Percentiles rank a stretch among this genome's conserved stretches.
phyloP scores from a whole-genome alignment of 371 early-diverging fungal genomes.

The Neoconidiobolus thromboides region DNA sequence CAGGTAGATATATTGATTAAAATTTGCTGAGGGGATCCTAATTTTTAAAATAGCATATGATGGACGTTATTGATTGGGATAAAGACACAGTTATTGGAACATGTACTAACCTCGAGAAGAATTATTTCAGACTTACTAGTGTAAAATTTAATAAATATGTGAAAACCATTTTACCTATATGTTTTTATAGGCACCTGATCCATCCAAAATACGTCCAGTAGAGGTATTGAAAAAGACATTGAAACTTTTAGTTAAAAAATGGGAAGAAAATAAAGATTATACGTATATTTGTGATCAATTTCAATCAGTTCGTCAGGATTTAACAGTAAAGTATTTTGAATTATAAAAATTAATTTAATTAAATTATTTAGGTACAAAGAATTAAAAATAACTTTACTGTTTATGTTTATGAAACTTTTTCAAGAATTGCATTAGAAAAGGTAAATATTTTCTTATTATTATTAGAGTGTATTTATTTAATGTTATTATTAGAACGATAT shows the following conservation, averaged over 20 bases:
- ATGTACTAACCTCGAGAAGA: slow-evolving; percentile 59
- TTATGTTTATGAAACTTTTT: slow-evolving; percentile 81
- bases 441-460: slow-evolving; percentile 12
- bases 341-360: not conserved
- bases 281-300: slow-evolving; percentile 88
- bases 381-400: slow-evolving; percentile 85
- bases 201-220: slow-evolving; percentile 71
- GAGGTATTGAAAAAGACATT: slow-evolving; percentile 49
- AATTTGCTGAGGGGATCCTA: too few relatives aligned
- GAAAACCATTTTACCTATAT: not conserved
- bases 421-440: slow-evolving; percentile 82
- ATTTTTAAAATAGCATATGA: not conserved
- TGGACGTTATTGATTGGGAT: slow-evolving; percentile 57
- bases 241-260: slow-evolving; percentile 48
- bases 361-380: slow-evolving; percentile 47
- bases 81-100: slow-evolving; percentile 78
- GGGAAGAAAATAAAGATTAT: slow-evolving; percentile 64
- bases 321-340: slow-evolving; percentile 39
- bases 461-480: not conserved
- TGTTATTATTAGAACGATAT: slow-evolving; percentile 46
- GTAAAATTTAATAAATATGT: slow-evolving; percentile 15
- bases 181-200: slow-evolving; percentile 57
- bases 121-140: slow-evolving; percentile 74
- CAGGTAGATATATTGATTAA: too few relatives aligned
- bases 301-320: slow-evolving; percentile 86